Evolutionary conservation across 2,329 filamentous ascomycete genomes (phyloP).

Genomic region (Fusarium sp.): DNA sequence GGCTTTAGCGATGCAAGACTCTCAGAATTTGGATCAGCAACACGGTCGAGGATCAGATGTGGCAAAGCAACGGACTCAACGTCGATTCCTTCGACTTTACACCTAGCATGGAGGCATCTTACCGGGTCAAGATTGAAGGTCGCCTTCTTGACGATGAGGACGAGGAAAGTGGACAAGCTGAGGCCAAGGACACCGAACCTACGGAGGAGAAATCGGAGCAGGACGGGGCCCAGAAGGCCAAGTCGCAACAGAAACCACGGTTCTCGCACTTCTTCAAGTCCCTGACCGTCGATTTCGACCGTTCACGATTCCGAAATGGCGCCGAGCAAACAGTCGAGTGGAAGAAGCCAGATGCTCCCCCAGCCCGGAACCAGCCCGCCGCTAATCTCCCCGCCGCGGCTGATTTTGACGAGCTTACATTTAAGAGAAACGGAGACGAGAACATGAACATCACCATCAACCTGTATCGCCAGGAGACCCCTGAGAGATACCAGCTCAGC

Average conservation of each 20-base stretch:
- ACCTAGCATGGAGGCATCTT: constrained; percentile 83
- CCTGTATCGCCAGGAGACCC: constrained; percentile 85
- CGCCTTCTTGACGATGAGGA: constrained; percentile 81
- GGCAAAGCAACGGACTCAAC: constrained; percentile 82
- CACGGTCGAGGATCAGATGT: constrained; percentile 93
- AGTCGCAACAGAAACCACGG: constrained; percentile 63
- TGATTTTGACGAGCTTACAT: constrained; percentile 92
- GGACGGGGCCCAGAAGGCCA: constrained; percentile 54
- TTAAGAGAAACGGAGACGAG: constrained; percentile 92
- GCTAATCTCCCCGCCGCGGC: constrained; percentile 68
- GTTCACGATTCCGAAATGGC: constrained; percentile 70
- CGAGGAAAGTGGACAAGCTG: constrained; percentile 68
- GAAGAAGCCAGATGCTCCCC: constrained; percentile 81
- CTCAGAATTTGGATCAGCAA: constrained; percentile 96
- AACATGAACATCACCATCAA: constrained; percentile 94
- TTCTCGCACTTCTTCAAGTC: constrained; percentile 87
- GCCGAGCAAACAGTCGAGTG: constrained; percentile 80
- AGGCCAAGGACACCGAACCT: constrained; percentile 60
- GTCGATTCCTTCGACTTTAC: constrained; percentile 87
- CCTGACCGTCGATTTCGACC: constrained; percentile 82
- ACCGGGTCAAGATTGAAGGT: constrained; percentile 93
- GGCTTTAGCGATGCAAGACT: constrained; percentile 79
- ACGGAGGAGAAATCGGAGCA: constrained; percentile 49
- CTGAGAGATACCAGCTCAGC: constrained; percentile 87
- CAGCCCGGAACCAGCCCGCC: constrained; percentile 61